These are phyloP conservation scores for Pulveroboletus sp. DNA, from an alignment of 768 basidiomycete species.

Conservation along the genomic window DNA sequence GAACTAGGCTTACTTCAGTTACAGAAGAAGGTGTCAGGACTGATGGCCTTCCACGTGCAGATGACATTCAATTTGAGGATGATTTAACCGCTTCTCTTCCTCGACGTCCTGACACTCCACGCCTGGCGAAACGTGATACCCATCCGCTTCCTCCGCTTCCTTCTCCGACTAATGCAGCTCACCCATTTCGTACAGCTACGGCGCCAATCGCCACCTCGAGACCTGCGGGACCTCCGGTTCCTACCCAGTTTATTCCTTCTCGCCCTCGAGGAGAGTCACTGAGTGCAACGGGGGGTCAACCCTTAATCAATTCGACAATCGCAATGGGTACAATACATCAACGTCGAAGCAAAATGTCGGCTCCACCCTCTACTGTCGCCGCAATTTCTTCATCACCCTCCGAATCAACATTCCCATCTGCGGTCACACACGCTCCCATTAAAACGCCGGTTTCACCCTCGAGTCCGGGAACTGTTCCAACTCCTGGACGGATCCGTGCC, in stretches of 20 bases:
- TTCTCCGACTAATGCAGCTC: constrained; percentile 35
- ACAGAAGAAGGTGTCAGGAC: constrained; percentile 51
- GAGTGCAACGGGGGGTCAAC: constrained; percentile 28
- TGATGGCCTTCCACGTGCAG: constrained; percentile 32
- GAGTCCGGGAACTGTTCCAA: constrained; percentile 33
- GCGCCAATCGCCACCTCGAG: constrained; percentile 17
- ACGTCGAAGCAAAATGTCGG: constrained; percentile 61
- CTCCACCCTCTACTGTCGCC: constrained; percentile 41
- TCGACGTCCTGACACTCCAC: constrained; percentile 39
- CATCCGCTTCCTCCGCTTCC: constrained; percentile 69
- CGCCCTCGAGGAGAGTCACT: constrained; percentile 58
- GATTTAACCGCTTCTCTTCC: constrained; percentile 30
- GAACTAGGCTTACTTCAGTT: constrained; percentile 52
- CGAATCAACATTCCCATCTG: constrained; percentile 35
- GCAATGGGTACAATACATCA: constrained; percentile 63
- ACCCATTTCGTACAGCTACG: constrained; percentile 27
- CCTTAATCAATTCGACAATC: constrained; percentile 56
- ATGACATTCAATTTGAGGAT: constrained; percentile 26
- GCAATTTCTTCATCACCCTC: constrained; percentile 30
- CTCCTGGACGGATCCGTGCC: constrained; percentile 53
- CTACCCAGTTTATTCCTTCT: constrained; percentile 36
- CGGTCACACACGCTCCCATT: constrained; percentile 29
- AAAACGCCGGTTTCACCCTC: constrained; percentile 37
- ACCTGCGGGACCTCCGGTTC: constrained; percentile 48
- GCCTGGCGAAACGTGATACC: constrained; percentile 44